A percentile compares a stretch with the other conserved stretches of the same genome.
These are phyloP conservation scores for Begonia loranthoides DNA, from an alignment of 306 rosid genomes.

Conservation along the genomic window DNA sequence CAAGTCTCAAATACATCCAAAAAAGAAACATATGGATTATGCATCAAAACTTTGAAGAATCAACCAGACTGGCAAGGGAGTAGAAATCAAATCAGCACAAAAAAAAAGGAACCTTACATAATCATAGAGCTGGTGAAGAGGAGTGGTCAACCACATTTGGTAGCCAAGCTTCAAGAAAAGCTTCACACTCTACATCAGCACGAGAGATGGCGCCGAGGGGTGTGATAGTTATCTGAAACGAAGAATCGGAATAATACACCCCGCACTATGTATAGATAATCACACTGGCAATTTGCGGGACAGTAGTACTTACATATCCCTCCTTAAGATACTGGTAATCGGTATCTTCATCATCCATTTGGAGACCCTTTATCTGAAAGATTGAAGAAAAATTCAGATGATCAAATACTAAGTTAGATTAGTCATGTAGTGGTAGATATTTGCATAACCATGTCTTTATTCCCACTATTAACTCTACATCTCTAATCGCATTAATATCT, in stretches of 20 bases:
- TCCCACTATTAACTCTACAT: too few relatives aligned
- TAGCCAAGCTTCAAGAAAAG: constrained; percentile 56
- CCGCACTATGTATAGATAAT: neutral
- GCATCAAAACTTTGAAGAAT: too few relatives aligned
- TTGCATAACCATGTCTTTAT: neutral
- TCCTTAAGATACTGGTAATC: constrained; percentile 45
- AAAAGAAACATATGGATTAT: too few relatives aligned
- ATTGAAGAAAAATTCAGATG: constrained; percentile 2
- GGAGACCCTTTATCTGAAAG: constrained; percentile 31
- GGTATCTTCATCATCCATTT: constrained; percentile 29
- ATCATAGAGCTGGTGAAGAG: constrained; percentile 45
- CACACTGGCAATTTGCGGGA: neutral
- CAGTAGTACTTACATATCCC: constrained; percentile 62
- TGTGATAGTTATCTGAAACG: constrained; percentile 65
- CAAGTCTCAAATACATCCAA: too few relatives aligned
- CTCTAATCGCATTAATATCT: neutral
- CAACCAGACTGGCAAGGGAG: too few relatives aligned
- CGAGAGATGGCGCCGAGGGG: constrained; percentile 60
- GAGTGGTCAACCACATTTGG: constrained; percentile 35
- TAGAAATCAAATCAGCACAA: too few relatives aligned
- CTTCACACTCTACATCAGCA: constrained; percentile 41
- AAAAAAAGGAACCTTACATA: constrained; percentile 9
- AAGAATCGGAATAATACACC: neutral
- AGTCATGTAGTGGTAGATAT: neutral
- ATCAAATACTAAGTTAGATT: neutral